Conservation (phyloP, 208 protist species). For the Trypanosoma avium region DNA sequence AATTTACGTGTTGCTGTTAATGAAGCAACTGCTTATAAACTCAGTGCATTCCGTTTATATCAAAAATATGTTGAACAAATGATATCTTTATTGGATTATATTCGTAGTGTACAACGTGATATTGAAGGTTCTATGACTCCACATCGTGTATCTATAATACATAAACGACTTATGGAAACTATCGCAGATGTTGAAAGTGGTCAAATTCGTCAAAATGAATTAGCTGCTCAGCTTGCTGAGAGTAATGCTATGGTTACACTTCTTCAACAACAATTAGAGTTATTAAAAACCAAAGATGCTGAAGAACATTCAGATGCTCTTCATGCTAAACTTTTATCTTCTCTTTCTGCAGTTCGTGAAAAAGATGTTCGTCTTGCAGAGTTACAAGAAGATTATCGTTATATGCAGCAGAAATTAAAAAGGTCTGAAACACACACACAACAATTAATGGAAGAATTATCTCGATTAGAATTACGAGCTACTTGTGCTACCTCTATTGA, state of each 20-base stretch:
- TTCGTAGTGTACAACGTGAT: conserved; percentile 71
- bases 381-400: conserved; percentile 57
- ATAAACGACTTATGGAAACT: conserved; percentile 48
- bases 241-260: conserved; percentile 41
- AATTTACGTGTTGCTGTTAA: conserved; percentile 87
- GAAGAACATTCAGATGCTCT: conserved; percentile 43
- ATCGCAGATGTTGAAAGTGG: conserved; percentile 41
- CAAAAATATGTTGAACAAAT: conserved; percentile 78
- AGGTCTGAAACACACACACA: conserved; percentile 59
- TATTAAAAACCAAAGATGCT: conserved; percentile 34
- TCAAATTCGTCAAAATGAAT: conserved; percentile 37
- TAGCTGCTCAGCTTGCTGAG: conserved; percentile 60
- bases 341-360: conserved; percentile 49
- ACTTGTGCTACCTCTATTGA: conserved; percentile 37
- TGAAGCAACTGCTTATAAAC: conserved; percentile 83
- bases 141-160: conserved; percentile 71
- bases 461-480: conserved; percentile 63
- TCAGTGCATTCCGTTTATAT: conserved; percentile 82
- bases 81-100: conserved; percentile 69
- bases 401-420: conserved; percentile 51
- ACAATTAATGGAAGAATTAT: conserved; percentile 65
- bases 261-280: conserved; percentile 62
- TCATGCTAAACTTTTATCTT: conserved; percentile 47
- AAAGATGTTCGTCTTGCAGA: conserved; percentile 55
- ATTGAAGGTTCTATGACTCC: conserved; percentile 57